Percentiles rank a stretch among this genome's conserved stretches.
Conservation (phyloP, 78 protist genomes). For the Planoprotostelium fungivorum region DNA sequence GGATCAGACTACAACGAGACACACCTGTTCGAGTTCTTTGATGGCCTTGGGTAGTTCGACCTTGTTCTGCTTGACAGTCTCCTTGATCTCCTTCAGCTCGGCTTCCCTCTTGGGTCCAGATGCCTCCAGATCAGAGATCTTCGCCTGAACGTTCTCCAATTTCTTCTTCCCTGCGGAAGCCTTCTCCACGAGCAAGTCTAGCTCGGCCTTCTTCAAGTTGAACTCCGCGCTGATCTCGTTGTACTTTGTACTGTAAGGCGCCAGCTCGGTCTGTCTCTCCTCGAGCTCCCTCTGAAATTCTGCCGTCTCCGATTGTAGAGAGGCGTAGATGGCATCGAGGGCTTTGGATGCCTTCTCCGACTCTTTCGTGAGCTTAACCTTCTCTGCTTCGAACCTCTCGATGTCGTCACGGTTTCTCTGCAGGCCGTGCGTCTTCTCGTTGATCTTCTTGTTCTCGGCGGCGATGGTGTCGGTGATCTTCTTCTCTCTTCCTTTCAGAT, state of each 20-base stretch:
- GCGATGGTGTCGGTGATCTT: slow-evolving; percentile 3
- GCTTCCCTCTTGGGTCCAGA: background rate
- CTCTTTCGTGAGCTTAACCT: slow-evolving; percentile 3
- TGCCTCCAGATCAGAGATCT: background rate
- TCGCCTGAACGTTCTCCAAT: slow-evolving; percentile 16
- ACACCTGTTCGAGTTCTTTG: slow-evolving; percentile 7
- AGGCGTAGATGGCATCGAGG: slow-evolving; percentile 46
- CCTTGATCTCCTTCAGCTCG: slow-evolving; percentile 23
- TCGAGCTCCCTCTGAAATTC: slow-evolving; percentile 70
- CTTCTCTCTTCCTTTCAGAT: slow-evolving; percentile 26
- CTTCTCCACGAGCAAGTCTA: slow-evolving; percentile 30
- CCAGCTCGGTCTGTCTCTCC: slow-evolving; percentile 58
- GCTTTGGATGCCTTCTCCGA: slow-evolving; percentile 31
- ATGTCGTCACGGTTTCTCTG: slow-evolving; percentile 7
- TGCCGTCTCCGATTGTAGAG: slow-evolving; percentile 49
- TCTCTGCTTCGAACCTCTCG: slow-evolving; percentile 11
- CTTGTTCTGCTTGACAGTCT: background rate
- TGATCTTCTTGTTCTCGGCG: slow-evolving; percentile 32
- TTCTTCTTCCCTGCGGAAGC: slow-evolving; percentile 7
- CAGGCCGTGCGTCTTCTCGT: background rate
- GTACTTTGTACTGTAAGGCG: slow-evolving; percentile 44
- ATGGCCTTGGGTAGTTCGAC: slow-evolving; percentile 15
- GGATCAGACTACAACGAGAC: background rate
- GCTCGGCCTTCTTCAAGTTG: slow-evolving; percentile 50
- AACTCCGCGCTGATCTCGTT: slow-evolving; percentile 15